Conservation (phyloP, 305 asterid genomes). For the Solanum hybrid region DNA sequence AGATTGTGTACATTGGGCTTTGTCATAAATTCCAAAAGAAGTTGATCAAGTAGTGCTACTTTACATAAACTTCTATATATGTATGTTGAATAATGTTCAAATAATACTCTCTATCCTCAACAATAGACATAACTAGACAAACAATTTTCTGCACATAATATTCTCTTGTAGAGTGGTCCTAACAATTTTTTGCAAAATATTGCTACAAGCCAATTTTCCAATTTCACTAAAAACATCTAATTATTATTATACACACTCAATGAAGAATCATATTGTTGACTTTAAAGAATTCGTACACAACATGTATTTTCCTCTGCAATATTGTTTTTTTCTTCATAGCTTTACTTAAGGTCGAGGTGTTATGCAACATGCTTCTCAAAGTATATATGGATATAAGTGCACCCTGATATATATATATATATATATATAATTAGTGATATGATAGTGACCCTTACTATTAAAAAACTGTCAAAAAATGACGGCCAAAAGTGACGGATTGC, state of each 20-base stretch:
- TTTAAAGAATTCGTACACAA: background rate
- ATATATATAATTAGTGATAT: background rate
- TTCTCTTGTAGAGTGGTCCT: background rate
- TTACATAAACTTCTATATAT: background rate
- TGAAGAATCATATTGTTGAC: background rate
- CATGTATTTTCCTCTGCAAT: background rate
- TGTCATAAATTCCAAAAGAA: background rate
- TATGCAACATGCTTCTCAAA: background rate
- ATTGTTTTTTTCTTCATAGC: background rate
- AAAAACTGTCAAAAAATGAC: background rate
- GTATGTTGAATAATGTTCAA: background rate
- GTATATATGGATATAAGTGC: background rate
- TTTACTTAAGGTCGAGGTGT: background rate
- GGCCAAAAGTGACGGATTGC: no score
- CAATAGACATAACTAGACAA: background rate
- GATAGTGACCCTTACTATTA: background rate
- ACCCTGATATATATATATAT: background rate
- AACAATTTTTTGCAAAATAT: background rate
- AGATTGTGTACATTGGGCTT: background rate
- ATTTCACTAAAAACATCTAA: background rate
- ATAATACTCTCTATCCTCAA: background rate
- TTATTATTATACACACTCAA: background rate
- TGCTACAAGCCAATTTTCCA: background rate
- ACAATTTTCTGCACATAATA: background rate
- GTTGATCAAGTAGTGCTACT: background rate